Evolutionary conservation across 2,329 filamentous ascomycete species (phyloP).

Genomic region (Penicillium sp.): DNA sequence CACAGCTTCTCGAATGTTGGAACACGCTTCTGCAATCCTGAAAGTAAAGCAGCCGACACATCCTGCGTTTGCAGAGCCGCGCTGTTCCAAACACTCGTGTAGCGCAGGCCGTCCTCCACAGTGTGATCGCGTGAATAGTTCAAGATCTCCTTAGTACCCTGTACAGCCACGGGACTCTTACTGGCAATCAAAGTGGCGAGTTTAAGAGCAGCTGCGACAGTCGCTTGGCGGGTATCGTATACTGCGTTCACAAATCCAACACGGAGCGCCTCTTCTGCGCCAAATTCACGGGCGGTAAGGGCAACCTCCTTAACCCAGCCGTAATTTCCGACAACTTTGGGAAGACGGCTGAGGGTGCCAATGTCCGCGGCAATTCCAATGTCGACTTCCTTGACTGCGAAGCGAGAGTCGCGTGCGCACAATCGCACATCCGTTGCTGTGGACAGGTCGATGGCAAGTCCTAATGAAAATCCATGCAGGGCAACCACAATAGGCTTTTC

Average conservation of each 20-base stretch:
- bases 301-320: slow-evolving; percentile 53
- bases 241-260: slow-evolving; percentile 48
- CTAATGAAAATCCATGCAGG: slow-evolving; percentile 75
- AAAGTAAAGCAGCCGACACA: slow-evolving; percentile 71
- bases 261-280: slow-evolving; percentile 45
- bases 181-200: slow-evolving; percentile 66
- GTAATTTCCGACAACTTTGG: slow-evolving; percentile 48
- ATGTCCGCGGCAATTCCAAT: slow-evolving; percentile 53
- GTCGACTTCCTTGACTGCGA: slow-evolving; percentile 52
- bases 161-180: slow-evolving; percentile 86
- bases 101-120: slow-evolving; percentile 75
- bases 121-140: slow-evolving; percentile 78
- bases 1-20: slow-evolving; percentile 84
- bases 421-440: slow-evolving; percentile 47
- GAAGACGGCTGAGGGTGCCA: slow-evolving; percentile 49
- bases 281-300: slow-evolving; percentile 46
- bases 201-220: slow-evolving; percentile 63
- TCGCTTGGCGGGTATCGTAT: slow-evolving; percentile 56
- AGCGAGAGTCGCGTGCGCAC: slow-evolving; percentile 37
- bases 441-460: slow-evolving; percentile 70
- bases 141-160: slow-evolving; percentile 83
- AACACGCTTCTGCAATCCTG: slow-evolving; percentile 74
- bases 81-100: slow-evolving; percentile 86
- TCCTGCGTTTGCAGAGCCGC: slow-evolving; percentile 80
- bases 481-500: slow-evolving; percentile 88